Evolutionary conservation across 148 eudicot genomes (phyloP).

Genomic region (Talinum fruticosum): DNA sequence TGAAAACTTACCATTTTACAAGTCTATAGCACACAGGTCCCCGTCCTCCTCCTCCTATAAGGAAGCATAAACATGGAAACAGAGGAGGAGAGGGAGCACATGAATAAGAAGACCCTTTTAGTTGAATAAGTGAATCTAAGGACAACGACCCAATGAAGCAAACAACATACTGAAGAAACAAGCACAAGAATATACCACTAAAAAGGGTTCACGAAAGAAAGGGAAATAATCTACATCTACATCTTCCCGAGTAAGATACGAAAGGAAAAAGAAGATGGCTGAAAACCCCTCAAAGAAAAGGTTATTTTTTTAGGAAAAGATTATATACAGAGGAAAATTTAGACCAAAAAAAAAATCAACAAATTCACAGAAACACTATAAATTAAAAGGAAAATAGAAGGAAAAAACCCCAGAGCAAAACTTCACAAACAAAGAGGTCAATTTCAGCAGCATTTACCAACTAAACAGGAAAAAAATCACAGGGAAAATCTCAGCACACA

Average conservation of each 20-base stretch:
- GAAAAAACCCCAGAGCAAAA: constrained; percentile 15
- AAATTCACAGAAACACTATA: not conserved
- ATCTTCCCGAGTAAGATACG: too few species aligned
- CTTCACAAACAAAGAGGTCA: constrained; percentile 2
- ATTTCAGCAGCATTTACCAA: not conserved
- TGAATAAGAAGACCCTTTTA: constrained; percentile 5
- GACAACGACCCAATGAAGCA: constrained; percentile 27
- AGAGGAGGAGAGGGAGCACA: not conserved
- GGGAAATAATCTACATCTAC: not conserved
- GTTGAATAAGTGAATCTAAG: constrained; percentile 14
- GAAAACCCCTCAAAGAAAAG: constrained; percentile 15
- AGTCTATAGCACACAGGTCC: not conserved
- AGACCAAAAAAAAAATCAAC: not conserved
- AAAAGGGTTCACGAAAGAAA: not conserved
- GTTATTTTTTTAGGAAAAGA: constrained; percentile 15
- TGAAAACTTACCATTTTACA: not conserved
- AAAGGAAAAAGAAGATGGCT: constrained; percentile 19
- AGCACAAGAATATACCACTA: constrained; percentile 2
- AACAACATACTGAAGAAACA: constrained; percentile 9
- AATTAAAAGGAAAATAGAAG: not conserved
- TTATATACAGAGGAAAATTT: not conserved
- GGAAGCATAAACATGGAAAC: not conserved
- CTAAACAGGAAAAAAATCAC: not conserved
- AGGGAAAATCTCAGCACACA: not conserved
- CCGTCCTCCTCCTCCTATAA: not conserved